These are phyloP conservation scores for Xylaria sp. DNA, from an alignment of 2,329 filamentous ascomycete species.

Conservation along the genomic window DNA sequence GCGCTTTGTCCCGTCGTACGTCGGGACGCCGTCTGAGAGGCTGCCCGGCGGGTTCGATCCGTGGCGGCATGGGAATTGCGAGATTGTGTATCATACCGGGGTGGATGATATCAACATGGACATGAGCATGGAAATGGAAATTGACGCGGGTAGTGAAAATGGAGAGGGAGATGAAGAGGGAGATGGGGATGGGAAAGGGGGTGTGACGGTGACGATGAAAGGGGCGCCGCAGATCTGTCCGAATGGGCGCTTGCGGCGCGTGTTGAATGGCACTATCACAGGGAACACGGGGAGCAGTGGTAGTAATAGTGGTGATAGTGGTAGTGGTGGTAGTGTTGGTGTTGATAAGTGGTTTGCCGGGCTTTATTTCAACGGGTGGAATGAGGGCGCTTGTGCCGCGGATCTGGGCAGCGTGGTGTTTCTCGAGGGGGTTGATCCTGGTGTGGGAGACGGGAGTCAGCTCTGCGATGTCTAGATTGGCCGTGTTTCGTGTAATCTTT, in stretches of 20 bases:
- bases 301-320: background rate
- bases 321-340: background rate
- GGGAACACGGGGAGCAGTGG: conserved; percentile 31
- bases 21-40: conserved; percentile 37
- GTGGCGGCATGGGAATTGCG: conserved; percentile 47
- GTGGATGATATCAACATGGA: background rate
- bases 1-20: conserved; percentile 46
- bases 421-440: conserved; percentile 38
- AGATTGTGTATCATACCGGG: conserved; percentile 44
- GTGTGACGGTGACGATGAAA: conserved; percentile 7
- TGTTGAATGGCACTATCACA: conserved; percentile 34
- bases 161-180: background rate
- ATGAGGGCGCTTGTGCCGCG: conserved; percentile 47
- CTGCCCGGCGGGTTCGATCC: conserved; percentile 49
- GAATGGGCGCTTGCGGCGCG: conserved; percentile 36
- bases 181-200: background rate
- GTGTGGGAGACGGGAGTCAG: conserved; percentile 37
- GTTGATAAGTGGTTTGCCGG: conserved; percentile 35
- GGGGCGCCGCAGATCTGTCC: conserved; percentile 38
- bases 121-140: background rate
- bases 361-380: conserved; percentile 50
- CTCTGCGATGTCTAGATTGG: conserved; percentile 20
- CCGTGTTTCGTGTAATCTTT: no score
- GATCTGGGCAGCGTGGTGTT: conserved; percentile 40
- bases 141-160: background rate